phyloP scores from a whole-genome alignment of 257 asterid species.

The Solanum lignicaule region DNA sequence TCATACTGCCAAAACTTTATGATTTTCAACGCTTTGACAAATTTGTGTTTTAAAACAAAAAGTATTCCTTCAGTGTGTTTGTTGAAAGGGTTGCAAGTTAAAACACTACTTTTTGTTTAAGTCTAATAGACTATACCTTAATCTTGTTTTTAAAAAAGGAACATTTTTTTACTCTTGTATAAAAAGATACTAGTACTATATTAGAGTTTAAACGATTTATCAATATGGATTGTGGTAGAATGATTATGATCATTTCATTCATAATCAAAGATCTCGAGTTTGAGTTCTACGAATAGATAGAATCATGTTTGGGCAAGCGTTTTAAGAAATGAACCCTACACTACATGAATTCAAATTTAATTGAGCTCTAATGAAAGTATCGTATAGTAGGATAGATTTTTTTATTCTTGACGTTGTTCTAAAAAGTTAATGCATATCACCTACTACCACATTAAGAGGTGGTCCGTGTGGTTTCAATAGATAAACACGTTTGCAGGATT shows the following conservation, averaged over 20 bases:
- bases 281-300: too few species aligned
- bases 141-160: neutral
- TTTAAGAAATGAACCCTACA: neutral
- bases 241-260: neutral
- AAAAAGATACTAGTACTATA: neutral
- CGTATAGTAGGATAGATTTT: neutral
- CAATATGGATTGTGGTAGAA: fast-evolving
- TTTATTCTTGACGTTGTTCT: neutral
- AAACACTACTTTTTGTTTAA: neutral
- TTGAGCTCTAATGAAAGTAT: neutral
- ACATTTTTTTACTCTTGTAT: neutral
- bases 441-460: neutral
- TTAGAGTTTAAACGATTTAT: neutral
- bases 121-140: neutral
- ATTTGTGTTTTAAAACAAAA: neutral
- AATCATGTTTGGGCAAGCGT: neutral
- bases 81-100: neutral
- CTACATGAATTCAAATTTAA: neutral
- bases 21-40: neutral
- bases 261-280: neutral
- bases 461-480: neutral
- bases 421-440: neutral
- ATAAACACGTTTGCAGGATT: neutral
- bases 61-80: neutral
- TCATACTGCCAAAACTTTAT: neutral